Evolutionary conservation across 75 land plant species (phyloP).

Genomic region (Chamaecyparis obtusa): DNA sequence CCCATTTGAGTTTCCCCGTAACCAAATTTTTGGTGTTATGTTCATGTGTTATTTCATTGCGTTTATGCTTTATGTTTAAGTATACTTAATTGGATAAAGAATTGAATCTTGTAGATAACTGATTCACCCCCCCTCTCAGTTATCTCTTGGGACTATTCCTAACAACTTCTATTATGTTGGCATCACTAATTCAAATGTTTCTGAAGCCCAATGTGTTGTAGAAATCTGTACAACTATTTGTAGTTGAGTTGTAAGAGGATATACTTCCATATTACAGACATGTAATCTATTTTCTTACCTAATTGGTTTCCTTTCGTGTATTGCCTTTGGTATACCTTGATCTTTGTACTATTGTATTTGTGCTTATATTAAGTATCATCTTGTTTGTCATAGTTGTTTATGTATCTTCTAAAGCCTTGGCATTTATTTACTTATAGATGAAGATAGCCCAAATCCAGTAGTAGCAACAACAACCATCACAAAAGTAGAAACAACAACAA

Average conservation of each 20-base stretch:
- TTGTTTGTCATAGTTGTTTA: neutral
- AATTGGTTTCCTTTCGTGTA: neutral
- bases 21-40: too few species aligned
- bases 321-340: neutral
- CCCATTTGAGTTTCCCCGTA: too few species aligned
- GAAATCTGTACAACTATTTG: neutral
- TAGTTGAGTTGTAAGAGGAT: neutral
- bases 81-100: too few species aligned
- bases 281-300: neutral
- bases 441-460: constrained; percentile 56
- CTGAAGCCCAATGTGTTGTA: neutral
- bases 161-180: too few species aligned
- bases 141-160: too few species aligned
- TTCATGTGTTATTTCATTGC: too few species aligned
- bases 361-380: neutral
- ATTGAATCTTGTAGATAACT: too few species aligned
- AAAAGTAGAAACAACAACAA: constrained; percentile 35
- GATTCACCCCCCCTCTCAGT: too few species aligned
- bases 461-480: constrained; percentile 46
- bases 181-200: too few species aligned
- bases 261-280: neutral
- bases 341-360: neutral
- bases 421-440: constrained; percentile 19
- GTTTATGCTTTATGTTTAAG: too few species aligned
- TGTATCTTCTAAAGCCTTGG: neutral